phyloP scores from a whole-genome alignment of 2,329 filamentous ascomycete species.

The Alternaria sp. region DNA sequence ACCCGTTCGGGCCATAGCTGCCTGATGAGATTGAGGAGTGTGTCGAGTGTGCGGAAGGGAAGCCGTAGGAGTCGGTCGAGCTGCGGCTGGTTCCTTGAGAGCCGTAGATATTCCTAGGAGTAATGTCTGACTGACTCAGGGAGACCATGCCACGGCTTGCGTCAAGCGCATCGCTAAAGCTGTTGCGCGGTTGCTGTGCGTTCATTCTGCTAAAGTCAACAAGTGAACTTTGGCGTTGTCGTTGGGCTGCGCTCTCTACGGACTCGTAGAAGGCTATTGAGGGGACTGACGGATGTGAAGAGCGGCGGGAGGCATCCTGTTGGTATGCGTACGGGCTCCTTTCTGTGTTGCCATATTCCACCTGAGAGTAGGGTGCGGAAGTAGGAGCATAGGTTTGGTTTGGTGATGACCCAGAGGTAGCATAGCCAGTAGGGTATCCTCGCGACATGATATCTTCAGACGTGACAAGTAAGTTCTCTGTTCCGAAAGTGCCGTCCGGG shows the following conservation, averaged over 20 bases:
- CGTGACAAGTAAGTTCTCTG: constrained; percentile 72
- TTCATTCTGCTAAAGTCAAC: constrained; percentile 70
- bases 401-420: constrained; percentile 72
- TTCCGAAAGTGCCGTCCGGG: constrained; percentile 65
- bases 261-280: constrained; percentile 59
- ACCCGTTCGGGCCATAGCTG: constrained; percentile 81
- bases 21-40: constrained; percentile 89
- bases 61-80: constrained; percentile 87
- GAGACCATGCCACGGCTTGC: constrained; percentile 94
- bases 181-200: constrained; percentile 64
- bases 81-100: constrained; percentile 67
- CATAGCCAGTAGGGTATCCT: constrained; percentile 71
- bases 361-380: constrained; percentile 73
- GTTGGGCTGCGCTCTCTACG: constrained; percentile 47
- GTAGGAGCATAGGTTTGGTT: constrained; percentile 71
- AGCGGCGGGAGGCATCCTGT: constrained; percentile 68
- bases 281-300: constrained; percentile 82
- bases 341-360: constrained; percentile 70
- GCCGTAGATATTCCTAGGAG: constrained; percentile 81
- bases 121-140: constrained; percentile 84
- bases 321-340: constrained; percentile 63
- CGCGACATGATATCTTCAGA: constrained; percentile 80
- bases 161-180: constrained; percentile 88
- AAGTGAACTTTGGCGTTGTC: constrained; percentile 65
- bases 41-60: constrained; percentile 81